Evolutionary conservation across 306 rosid species (phyloP), one percentile per base, ranked within the genome.

Genomic region (Glycine soja): DNA sequence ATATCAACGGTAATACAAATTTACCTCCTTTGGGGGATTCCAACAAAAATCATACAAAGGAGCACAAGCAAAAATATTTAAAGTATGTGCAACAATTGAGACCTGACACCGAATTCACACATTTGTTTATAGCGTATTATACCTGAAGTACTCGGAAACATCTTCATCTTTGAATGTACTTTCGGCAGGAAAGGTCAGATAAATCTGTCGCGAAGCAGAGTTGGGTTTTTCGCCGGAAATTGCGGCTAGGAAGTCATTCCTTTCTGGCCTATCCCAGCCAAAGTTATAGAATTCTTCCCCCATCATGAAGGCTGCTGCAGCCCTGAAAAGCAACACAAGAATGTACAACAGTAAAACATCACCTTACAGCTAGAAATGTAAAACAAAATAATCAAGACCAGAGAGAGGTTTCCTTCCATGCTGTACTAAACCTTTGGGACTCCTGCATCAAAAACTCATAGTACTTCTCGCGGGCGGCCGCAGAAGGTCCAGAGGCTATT

Each of bases 91-190:
- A 19, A 19, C 24, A 19, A 19, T 19, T 19, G 24, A 19, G 24
- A 19, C 24, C 24, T 19, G 24, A 19, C 24, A 19, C 24, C 24
- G 24, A 84, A 79, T 58, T 36, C 12, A 9, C 68, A 51, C 70
- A 47, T 18, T 48, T 36, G 18, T 56, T 80, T 12, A 10, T 34
- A 5, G 54, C 64, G 61, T 54, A 73, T 66, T 81, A 76, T 86
- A 95, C 99, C 97, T 93, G 83, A 95, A 95, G 84, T 95, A 95
- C 64, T 92, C 99, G 0, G 99, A 95, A 86, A 95, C 99, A 70
- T 95, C 97, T 79, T 95, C 99, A 75, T 95, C 99, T 75, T 90
- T 95, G 82, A 95, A 95, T 10, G 95, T 91, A 87, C 99, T 95
- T 81, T 95, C 99, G 3, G 99, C 99, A 34, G 99, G 99, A 79